A percentile compares a stretch with the other conserved stretches of the same genome.
These are phyloP conservation scores for Torrubiella hemipterigena DNA, from an alignment of 2,329 filamentous ascomycete species.

Conservation along the genomic window DNA sequence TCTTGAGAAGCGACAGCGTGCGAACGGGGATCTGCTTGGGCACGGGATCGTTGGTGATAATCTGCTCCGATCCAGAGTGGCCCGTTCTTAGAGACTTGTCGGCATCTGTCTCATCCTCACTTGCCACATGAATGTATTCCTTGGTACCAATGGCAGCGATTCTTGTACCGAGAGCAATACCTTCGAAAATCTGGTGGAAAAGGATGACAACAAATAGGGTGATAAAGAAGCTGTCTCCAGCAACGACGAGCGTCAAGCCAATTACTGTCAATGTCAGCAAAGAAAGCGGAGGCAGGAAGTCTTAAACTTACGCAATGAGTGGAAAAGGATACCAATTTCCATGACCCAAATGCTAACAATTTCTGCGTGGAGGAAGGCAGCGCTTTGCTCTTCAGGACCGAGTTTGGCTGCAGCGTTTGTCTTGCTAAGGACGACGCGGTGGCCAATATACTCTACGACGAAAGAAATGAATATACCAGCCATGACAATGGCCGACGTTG, in stretches of 20 bases:
- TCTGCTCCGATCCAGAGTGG: slow-evolving; percentile 8
- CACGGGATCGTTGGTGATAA: slow-evolving; percentile 7
- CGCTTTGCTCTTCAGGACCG: slow-evolving; percentile 12
- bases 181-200: slow-evolving; percentile 72
- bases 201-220: slow-evolving; percentile 56
- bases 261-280: slow-evolving; percentile 34
- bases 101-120: slow-evolving; percentile 7
- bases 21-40: slow-evolving; percentile 5
- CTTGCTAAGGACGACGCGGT: slow-evolving; percentile 39
- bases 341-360: slow-evolving; percentile 55
- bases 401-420: slow-evolving; percentile 14
- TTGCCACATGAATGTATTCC: slow-evolving; percentile 3
- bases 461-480: slow-evolving; percentile 64
- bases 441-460: slow-evolving; percentile 54
- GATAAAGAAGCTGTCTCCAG: slow-evolving; percentile 41
- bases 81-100: slow-evolving; percentile 14
- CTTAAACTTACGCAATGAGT: slow-evolving; percentile 48
- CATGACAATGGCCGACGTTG: slow-evolving; percentile 60
- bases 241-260: slow-evolving; percentile 50
- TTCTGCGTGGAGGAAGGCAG: slow-evolving; percentile 22
- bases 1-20: slow-evolving; percentile 29
- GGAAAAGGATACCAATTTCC: slow-evolving; percentile 64
- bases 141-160: slow-evolving; percentile 46
- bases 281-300: background rate
- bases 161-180: slow-evolving; percentile 59